These are phyloP conservation scores for Jimgerdemannia flammicorona DNA, from an alignment of 192 early-diverging fungal genomes.

Conservation along the genomic window DNA sequence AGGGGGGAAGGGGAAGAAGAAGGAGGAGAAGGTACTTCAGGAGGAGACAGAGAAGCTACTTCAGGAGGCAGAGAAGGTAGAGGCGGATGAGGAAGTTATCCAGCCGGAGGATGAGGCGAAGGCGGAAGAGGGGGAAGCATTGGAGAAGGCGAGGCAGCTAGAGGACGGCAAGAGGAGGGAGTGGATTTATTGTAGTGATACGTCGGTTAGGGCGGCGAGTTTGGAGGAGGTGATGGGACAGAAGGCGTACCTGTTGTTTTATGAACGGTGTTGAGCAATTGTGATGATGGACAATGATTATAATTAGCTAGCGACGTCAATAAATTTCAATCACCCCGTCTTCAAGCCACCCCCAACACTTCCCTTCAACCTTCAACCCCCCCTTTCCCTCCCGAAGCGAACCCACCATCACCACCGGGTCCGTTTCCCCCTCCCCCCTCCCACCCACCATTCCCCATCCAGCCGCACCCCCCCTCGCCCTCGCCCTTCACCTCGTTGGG, in stretches of 20 bases:
- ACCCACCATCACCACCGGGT: too few relatives aligned
- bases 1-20: neutral
- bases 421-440: neutral
- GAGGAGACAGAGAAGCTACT: too few relatives aligned
- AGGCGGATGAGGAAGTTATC: neutral
- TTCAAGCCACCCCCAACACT: too few relatives aligned
- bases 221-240: neutral
- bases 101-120: neutral
- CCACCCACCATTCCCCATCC: neutral
- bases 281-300: too few relatives aligned
- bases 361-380: too few relatives aligned
- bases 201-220: neutral
- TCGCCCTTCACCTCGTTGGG: conserved; percentile 25
- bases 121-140: neutral
- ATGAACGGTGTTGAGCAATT: neutral
- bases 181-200: neutral
- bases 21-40: neutral
- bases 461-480: neutral
- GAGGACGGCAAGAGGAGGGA: neutral
- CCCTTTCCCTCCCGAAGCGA: neutral
- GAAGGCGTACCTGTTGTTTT: neutral
- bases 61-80: neutral
- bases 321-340: too few relatives aligned
- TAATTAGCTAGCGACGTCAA: too few relatives aligned
- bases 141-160: too few relatives aligned